Percentiles rank a stretch among this genome's conserved stretches.
These are phyloP conservation scores for Globisporangium irregulare DNA, from an alignment of 352 stramenopile genomes.

Conservation along the genomic window DNA sequence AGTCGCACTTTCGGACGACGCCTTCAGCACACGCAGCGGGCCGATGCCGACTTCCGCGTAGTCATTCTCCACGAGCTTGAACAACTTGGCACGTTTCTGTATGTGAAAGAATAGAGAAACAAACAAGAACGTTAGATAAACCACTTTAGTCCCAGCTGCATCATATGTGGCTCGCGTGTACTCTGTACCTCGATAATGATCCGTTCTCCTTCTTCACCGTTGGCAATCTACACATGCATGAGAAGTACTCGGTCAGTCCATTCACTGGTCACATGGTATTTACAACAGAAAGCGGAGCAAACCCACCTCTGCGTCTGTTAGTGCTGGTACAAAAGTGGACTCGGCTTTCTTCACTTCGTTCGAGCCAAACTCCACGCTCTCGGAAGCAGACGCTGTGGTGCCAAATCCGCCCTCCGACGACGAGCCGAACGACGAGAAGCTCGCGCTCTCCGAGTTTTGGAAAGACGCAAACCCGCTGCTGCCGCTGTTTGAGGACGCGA, in stretches of 20 bases:
- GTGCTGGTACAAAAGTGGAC: conserved; percentile 36
- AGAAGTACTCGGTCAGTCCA: neutral
- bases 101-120: neutral
- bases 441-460: conserved; percentile 35
- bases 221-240: conserved; percentile 25
- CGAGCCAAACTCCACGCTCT: conserved; percentile 49
- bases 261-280: neutral
- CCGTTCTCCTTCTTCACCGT: conserved; percentile 70
- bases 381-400: conserved; percentile 30
- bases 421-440: conserved; percentile 59
- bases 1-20: conserved; percentile 34
- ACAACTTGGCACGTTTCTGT: conserved; percentile 79
- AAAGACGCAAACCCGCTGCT: conserved; percentile 59
- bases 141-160: neutral
- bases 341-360: conserved; percentile 47
- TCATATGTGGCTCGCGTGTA: neutral
- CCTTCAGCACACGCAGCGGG: conserved; percentile 62
- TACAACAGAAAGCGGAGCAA: neutral
- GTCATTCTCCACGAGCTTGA: conserved; percentile 71
- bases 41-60: conserved; percentile 78
- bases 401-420: conserved; percentile 38
- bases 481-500: conserved; percentile 13
- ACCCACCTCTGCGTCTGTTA: conserved; percentile 66
- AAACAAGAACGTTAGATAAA: neutral
- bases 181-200: conserved; percentile 62